Conservation (phyloP, 306 rosid genomes). For the Fragaria nilgerrensis region DNA sequence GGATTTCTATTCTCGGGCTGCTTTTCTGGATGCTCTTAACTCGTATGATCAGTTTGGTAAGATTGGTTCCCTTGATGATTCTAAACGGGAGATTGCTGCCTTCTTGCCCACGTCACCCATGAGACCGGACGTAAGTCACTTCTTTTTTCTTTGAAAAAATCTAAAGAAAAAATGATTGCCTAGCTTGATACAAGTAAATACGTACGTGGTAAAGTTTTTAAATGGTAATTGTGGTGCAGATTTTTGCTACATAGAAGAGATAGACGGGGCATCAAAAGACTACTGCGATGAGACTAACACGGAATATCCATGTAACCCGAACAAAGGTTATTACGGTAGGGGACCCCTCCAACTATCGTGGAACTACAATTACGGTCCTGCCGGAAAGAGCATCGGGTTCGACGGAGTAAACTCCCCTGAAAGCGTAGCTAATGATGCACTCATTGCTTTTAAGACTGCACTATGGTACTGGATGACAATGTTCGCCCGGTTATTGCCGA, state of each 20-base stretch:
- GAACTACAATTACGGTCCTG: constrained; percentile 87
- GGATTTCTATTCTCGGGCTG: constrained; percentile 49
- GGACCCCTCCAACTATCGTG: constrained; percentile 89
- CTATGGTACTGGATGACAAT: constrained; percentile 80
- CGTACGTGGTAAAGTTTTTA: background rate
- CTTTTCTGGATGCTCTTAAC: constrained; percentile 50
- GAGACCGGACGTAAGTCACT: constrained; percentile 67
- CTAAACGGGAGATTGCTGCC: constrained; percentile 81
- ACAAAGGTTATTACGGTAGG: constrained; percentile 74
- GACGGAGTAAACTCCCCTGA: constrained; percentile 75
- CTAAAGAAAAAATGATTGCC: too few species aligned
- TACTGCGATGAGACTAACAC: constrained; percentile 72
- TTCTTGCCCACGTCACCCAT: constrained; percentile 78
- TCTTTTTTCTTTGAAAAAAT: background rate
- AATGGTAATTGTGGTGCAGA: constrained; percentile 30
- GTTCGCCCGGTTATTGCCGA: constrained; percentile 55
- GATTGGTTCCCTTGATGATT: constrained; percentile 41
- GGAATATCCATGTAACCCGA: constrained; percentile 57
- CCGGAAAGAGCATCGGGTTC: constrained; percentile 54
- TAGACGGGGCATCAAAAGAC: constrained; percentile 66
- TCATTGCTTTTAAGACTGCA: constrained; percentile 71
- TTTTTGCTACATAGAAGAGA: constrained; percentile 87
- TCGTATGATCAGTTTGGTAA: constrained; percentile 49
- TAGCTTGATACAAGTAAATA: too few species aligned
- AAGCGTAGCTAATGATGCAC: constrained; percentile 55